These are phyloP conservation scores for Cylindrodendrum hubeiense DNA, from an alignment of 2,329 filamentous ascomycete species.

Conservation along the genomic window DNA sequence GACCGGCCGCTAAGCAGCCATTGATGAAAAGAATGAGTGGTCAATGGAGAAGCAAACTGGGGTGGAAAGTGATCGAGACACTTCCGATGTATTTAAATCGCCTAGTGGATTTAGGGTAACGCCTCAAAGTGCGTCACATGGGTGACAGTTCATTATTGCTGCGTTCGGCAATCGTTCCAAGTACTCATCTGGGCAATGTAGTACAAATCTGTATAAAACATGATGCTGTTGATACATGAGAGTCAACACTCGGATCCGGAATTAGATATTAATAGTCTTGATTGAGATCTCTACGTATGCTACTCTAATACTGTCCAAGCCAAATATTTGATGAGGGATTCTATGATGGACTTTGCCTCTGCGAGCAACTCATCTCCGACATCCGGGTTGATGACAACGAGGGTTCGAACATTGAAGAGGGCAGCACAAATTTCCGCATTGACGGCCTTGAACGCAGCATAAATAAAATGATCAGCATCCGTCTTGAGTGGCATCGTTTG, in stretches of 20 bases:
- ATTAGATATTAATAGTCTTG: no score
- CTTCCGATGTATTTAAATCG: no score
- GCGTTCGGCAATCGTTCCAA: no score
- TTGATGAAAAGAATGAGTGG: not conserved
- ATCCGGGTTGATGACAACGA: not conserved
- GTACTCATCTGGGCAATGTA: no score
- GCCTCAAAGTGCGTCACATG: no score
- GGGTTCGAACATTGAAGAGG: conserved; percentile 3
- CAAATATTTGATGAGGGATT: conserved; percentile 10
- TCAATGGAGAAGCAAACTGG: not conserved
- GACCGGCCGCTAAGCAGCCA: not conserved
- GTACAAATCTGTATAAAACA: no score
- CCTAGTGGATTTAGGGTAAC: no score
- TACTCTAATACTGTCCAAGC: conserved; percentile 6
- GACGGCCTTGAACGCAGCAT: conserved; percentile 12
- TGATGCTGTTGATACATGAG: no score
- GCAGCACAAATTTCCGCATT: conserved; percentile 11
- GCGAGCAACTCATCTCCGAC: not conserved
- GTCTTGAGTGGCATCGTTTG: conserved; percentile 13
- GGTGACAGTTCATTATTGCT: no score
- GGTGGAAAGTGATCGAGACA: no score
- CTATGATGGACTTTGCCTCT: not conserved
- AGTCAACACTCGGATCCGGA: no score
- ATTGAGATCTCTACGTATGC: not conserved
- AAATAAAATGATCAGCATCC: not conserved